These are phyloP conservation scores for Cystobasidium onofrii DNA, from an alignment of 768 basidiomycete genomes.

Conservation along the genomic window DNA sequence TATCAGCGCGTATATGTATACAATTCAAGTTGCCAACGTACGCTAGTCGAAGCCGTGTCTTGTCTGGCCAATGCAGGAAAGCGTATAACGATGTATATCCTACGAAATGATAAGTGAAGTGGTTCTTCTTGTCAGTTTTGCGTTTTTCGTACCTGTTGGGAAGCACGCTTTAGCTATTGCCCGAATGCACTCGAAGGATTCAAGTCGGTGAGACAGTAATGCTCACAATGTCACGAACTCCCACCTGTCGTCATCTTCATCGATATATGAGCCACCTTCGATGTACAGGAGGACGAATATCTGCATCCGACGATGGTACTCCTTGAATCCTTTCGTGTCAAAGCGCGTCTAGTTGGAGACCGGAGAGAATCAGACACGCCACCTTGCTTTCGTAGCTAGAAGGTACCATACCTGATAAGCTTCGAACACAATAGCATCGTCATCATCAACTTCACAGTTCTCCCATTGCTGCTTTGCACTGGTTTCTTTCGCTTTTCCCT, in stretches of 20 bases:
- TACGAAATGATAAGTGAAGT: conserved; percentile 73
- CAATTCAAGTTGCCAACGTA: conserved; percentile 44
- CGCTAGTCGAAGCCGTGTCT: conserved; percentile 77
- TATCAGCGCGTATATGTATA: neutral
- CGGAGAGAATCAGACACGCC: conserved; percentile 3
- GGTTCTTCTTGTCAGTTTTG: conserved; percentile 53
- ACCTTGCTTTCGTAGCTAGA: no score
- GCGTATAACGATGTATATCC: conserved; percentile 92
- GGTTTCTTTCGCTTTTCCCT: conserved; percentile 45
- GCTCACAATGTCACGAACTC: conserved; percentile 81
- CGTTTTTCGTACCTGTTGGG: conserved; percentile 80
- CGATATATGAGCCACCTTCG: conserved; percentile 89
- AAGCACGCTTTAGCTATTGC: no score
- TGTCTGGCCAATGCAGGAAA: conserved; percentile 93
- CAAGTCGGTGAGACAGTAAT: no score
- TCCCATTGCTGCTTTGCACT: conserved; percentile 30
- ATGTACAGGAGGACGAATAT: conserved; percentile 88
- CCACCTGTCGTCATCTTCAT: conserved; percentile 88
- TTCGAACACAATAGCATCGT: conserved; percentile 68
- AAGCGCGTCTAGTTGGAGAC: conserved; percentile 59
- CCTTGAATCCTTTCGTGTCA: conserved; percentile 75
- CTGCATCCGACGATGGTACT: conserved; percentile 88
- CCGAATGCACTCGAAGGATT: no score
- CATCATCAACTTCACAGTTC: conserved; percentile 50
- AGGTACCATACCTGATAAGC: conserved; percentile 64